These are phyloP conservation scores for Podaxis sp. DNA, from an alignment of 768 basidiomycete genomes.

Conservation along the genomic window DNA sequence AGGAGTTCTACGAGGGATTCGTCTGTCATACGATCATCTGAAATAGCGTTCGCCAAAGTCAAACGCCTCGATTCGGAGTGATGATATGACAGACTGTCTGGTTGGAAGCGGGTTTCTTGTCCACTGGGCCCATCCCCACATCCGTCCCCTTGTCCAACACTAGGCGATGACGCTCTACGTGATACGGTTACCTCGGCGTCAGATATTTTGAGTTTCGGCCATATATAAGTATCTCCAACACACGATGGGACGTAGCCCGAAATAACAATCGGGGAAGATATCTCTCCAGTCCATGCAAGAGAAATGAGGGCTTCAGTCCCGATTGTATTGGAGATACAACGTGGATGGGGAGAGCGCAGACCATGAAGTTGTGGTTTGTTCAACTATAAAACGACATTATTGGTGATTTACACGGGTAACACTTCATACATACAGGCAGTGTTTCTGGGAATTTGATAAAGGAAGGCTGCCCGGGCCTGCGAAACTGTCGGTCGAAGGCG, in stretches of 20 bases:
- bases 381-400: background rate
- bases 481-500: background rate
- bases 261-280: conserved; percentile 12
- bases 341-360: conserved; percentile 17
- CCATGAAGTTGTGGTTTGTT: conserved; percentile 5
- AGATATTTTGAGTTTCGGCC: conserved; percentile 8
- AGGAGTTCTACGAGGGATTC: conserved; percentile 4
- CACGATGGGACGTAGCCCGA: conserved; percentile 11
- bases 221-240: conserved; percentile 7
- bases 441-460: conserved; percentile 2
- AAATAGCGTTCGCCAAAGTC: conserved; percentile 1
- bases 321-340: conserved; percentile 18
- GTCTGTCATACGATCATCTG: background rate
- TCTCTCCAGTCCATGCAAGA: conserved; percentile 26
- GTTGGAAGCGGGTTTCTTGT: background rate
- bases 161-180: conserved; percentile 2
- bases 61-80: background rate
- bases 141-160: background rate
- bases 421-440: background rate
- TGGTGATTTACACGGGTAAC: background rate
- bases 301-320: conserved; percentile 26
- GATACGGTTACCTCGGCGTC: background rate
- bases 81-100: background rate
- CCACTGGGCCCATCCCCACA: background rate
- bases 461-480: background rate